Conservation (phyloP, 352 stramenopile species). For the Poterioochromonas sp. region DNA sequence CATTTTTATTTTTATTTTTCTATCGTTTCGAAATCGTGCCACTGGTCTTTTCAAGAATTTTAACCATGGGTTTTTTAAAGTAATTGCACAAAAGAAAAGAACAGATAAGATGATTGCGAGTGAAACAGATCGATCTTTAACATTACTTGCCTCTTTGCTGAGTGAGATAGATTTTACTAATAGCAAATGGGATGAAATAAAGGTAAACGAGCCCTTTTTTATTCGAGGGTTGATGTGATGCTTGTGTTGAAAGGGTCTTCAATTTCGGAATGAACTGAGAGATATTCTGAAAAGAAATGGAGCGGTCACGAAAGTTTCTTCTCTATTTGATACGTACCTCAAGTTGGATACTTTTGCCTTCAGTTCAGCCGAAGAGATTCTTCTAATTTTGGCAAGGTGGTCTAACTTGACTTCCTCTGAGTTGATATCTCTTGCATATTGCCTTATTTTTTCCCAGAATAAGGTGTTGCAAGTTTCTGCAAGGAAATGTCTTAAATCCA, state of each 20-base stretch:
- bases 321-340: no score
- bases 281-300: neutral
- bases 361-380: no score
- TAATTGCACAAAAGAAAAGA: no score
- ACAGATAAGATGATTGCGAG: no score
- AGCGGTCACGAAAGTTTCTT: neutral
- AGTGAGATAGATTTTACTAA: neutral
- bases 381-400: no score
- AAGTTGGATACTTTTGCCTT: no score
- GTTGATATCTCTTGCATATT: neutral
- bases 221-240: neutral
- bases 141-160: neutral
- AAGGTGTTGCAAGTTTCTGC: constrained; percentile 63
- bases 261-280: neutral
- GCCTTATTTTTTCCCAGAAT: constrained; percentile 55
- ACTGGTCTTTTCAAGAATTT: no score
- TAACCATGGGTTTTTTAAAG: no score
- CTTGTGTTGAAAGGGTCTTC: neutral
- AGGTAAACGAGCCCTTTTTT: neutral
- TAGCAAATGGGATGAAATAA: neutral
- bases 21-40: no score
- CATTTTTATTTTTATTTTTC: no score
- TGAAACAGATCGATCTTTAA: neutral
- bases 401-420: no score
- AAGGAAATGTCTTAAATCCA: neutral